Conservation (phyloP, 805 yeast genomes). For the Ogataea parapolymorpha region DNA sequence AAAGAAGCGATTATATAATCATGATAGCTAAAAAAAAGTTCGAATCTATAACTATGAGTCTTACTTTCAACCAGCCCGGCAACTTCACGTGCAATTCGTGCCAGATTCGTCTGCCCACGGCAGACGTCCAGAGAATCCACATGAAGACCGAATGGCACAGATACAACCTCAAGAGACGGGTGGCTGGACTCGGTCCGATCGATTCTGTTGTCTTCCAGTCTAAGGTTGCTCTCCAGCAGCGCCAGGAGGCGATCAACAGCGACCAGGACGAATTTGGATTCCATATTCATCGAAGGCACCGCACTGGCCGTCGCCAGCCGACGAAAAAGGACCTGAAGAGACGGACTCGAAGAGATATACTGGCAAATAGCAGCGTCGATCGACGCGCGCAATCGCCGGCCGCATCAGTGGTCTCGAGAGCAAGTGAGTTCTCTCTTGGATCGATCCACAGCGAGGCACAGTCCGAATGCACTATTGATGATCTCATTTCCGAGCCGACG, state of each 20-base stretch:
- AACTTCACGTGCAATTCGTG: constrained; percentile 83
- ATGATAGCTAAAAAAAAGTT: constrained; percentile 7
- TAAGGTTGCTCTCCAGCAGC: constrained; percentile 29
- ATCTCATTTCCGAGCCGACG: constrained; percentile 19
- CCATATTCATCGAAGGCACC: constrained; percentile 31
- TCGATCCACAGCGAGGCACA: constrained; percentile 21
- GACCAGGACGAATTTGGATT: constrained; percentile 58
- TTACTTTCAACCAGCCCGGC: constrained; percentile 22
- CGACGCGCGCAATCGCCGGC: constrained; percentile 48
- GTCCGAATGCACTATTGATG: constrained; percentile 23
- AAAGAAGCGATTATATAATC: constrained; percentile 24
- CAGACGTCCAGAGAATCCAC: constrained; percentile 84
- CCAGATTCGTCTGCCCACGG: constrained; percentile 69
- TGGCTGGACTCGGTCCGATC: constrained; percentile 76
- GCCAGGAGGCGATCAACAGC: constrained; percentile 16
- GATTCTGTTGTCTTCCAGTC: constrained; percentile 27
- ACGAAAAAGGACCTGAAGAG: constrained; percentile 40
- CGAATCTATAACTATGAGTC: background rate
- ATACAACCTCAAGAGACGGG: constrained; percentile 89
- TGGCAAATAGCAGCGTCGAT: constrained; percentile 5
- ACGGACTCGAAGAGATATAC: constrained; percentile 30
- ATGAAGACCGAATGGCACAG: constrained; percentile 99
- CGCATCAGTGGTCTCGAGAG: constrained; percentile 50
- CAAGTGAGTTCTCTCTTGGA: constrained; percentile 54
- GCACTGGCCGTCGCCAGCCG: constrained; percentile 31